Evolutionary conservation across 192 early-diverging fungal species (phyloP), one percentile per base, ranked within the genome.

Genomic region (Rhizoclosmatium globosum): DNA sequence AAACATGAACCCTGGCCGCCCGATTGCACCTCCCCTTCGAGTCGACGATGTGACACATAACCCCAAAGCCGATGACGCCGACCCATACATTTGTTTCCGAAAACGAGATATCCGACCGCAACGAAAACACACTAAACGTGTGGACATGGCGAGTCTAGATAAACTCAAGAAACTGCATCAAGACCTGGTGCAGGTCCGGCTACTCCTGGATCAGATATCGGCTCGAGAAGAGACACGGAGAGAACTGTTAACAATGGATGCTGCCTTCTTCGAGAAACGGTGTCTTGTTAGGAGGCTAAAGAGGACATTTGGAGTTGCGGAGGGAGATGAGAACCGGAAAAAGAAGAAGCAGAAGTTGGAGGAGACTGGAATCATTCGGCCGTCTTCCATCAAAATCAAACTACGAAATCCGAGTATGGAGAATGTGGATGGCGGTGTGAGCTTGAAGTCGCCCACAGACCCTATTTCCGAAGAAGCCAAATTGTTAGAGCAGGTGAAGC

Each of bases 21-120:
- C 50, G 61, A 61, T 59, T 47, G 59, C 62, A 4, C 78, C 38
- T 61, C 81, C 76, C 47, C 80, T 47, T 23, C 80, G 59, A 21
- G 64, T 76, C 17, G 74, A 76, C 64, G 74, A 76, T 23, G 4
- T 76, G 9, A 67, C 64, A 7, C 11, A 17, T n/a, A 76, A 76
- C 64, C 39, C 74, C 47, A 76, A 76, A 46, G 62, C 64, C 31
- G 74, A 76, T 56, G 97, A 98, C 72, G 85, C 86, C 42, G 94
- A 98, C 79, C 96, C 98, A 13, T 99, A 97, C 81, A 91, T 97
- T 23, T 99, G 98, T 80, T 99, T 99, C 89, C 93, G 98, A 65
- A 93, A 94, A 59, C 92, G 98, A 70, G 98, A 99, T 82, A 90
- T 95, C 68, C 94, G 94, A 76, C 72, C 72, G 1, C 38, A 44